phyloP scores from a whole-genome alignment of 805 yeast genomes.

The Martiniozyma abietophila region DNA sequence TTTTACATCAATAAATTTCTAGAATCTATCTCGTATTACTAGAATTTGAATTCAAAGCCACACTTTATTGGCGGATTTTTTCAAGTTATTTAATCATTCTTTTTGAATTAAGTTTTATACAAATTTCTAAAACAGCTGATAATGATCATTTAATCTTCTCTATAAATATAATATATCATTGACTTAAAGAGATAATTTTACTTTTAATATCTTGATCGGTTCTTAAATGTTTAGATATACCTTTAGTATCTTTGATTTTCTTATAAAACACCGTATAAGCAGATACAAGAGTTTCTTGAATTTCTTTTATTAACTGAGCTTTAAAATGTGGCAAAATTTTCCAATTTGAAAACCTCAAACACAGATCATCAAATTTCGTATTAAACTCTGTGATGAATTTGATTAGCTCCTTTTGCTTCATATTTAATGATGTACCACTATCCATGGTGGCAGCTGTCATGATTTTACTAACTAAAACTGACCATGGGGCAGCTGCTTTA shows the following conservation, averaged over 20 bases:
- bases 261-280: conserved; percentile 80
- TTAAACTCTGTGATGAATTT: conserved; percentile 54
- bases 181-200: no score
- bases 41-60: no score
- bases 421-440: conserved; percentile 32
- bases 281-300: conserved; percentile 63
- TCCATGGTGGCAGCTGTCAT: conserved; percentile 72
- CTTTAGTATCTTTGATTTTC: conserved; percentile 61
- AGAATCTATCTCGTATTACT: no score
- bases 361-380: conserved; percentile 69
- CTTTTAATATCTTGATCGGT: conserved; percentile 6
- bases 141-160: no score
- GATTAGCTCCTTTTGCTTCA: conserved; percentile 77
- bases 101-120: no score
- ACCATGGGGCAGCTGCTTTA: conserved; percentile 72
- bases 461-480: conserved; percentile 60
- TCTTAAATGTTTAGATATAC: conserved; percentile 52
- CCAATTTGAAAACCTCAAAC: conserved; percentile 51
- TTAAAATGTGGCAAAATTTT: conserved; percentile 34
- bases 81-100: no score
- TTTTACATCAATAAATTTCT: no score
- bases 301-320: conserved; percentile 58
- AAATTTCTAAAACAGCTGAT: no score
- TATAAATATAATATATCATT: no score
- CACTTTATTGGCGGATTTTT: no score